Base-by-base conservation (phyloP, 2,329 filamentous ascomycete genomes). In the Coniella vitis region DNA sequence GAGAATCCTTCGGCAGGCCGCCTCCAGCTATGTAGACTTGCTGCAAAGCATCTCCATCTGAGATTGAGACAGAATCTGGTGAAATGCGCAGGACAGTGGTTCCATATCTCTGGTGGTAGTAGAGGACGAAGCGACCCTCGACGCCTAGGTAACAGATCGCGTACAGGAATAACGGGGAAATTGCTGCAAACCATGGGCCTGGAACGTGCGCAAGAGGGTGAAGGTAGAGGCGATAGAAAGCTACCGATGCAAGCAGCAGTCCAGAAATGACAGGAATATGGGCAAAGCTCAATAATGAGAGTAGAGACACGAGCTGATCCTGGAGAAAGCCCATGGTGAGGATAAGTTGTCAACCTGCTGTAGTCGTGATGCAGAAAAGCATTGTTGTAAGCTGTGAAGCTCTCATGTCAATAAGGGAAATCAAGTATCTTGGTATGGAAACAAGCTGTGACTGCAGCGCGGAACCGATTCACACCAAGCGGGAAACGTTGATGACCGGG, bases 11-110 rank as follows among this genome's bases (percentile, higher is more conserved):
- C 0, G 61, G 59, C 45, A 81, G 78, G 1, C 78, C 77, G 3
- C 76, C 76, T 38, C 65, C 69, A 3, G 67, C 62, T 4, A 72
- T 57, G 57, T 81, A 81, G 22, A 81, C 76, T 1, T 71, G 61
- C 0, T 66, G 61, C 22, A 78, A 56, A 1, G 72, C 74, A 16
- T 64, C 64, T 12, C 68, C 66, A 46, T 72, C 69, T 5, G 69
- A 59, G 45, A 75, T 68, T 42, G 69, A 65, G 25, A 71, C 56
- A 20, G 63, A 60, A 47, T 67, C 63, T 3, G 68, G 68, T 1
- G 61, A 66, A 1, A 67, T 59, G 2, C 68, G 63, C 7, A 71
- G 51, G 1, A 67, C 58, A 7, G 32, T 32, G 2, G 44, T 39
- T n/a, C 34, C 25, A 25, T 51, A 47, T 17, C 19, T 38, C 13